Percentiles rank a stretch among this genome's conserved stretches.
phyloP scores from a whole-genome alignment of 306 rosid genomes.

The Prunus persica region Prunus_persica_NCBIv2 NC_034014.1:14671501-14672000 shows the following conservation, averaged over 20 bases:
- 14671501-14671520: slow-evolving; percentile 95
- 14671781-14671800: slow-evolving; percentile 91
- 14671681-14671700: slow-evolving; percentile 90
- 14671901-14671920: slow-evolving; percentile 92
- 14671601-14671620: slow-evolving; percentile 92
- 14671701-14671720: slow-evolving; percentile 87
- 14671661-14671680: slow-evolving; percentile 76
- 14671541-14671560: slow-evolving; percentile 76
- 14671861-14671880: slow-evolving; percentile 92
- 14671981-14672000: slow-evolving; percentile 89
- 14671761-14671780: slow-evolving; percentile 84
- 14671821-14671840: slow-evolving; percentile 84
- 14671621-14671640: slow-evolving; percentile 97
- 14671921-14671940: slow-evolving; percentile 96
- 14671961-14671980: slow-evolving; percentile 82
- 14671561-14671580: slow-evolving; percentile 85
- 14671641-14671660: slow-evolving; percentile 84
- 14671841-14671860: slow-evolving; percentile 66
- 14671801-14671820: slow-evolving; percentile 92
- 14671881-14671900: slow-evolving; percentile 95
- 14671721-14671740: slow-evolving; percentile 99
- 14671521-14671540: slow-evolving; percentile 95
- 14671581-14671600: slow-evolving; percentile 93
- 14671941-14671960: slow-evolving; percentile 84
- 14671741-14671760: slow-evolving; percentile 76